Conservation (phyloP, 805 yeast genomes). For the Ogataea trehaloabstinens region DNA sequence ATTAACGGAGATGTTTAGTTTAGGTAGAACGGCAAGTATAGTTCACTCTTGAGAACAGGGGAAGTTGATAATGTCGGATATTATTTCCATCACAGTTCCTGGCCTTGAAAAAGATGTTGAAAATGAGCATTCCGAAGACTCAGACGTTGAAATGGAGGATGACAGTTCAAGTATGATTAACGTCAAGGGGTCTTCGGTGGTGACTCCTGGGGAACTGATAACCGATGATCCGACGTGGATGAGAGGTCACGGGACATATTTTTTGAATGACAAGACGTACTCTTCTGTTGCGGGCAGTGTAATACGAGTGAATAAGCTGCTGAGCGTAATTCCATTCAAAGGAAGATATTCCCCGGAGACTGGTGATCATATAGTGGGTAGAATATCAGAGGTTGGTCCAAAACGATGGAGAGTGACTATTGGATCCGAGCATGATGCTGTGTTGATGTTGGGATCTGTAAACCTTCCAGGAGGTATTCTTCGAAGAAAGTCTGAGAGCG, state of each 20-base stretch:
- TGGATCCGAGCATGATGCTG: conserved; percentile 92
- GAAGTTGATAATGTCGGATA: too few relatives aligned
- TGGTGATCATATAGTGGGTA: conserved; percentile 93
- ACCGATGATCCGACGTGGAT: conserved; percentile 96
- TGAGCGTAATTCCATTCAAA: conserved; percentile 81
- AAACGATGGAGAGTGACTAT: conserved; percentile 96
- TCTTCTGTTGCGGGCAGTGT: conserved; percentile 93
- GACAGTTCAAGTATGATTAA: conserved; percentile 4
- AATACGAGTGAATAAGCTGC: conserved; percentile 77
- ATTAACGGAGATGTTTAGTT: too few relatives aligned
- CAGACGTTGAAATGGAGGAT: conserved; percentile 22
- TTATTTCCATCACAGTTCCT: conserved; percentile 28
- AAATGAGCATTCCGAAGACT: conserved; percentile 16
- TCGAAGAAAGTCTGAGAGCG: conserved; percentile 90
- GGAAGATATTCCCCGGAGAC: conserved; percentile 92
- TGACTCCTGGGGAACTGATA: conserved; percentile 95
- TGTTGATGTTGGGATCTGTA: conserved; percentile 89
- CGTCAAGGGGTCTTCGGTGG: conserved; percentile 39
- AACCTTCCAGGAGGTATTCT: conserved; percentile 96
- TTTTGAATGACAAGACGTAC: conserved; percentile 68
- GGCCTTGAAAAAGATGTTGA: conserved; percentile 10
- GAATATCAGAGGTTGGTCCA: conserved; percentile 91
- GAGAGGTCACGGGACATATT: conserved; percentile 97
- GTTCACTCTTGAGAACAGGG: too few relatives aligned
- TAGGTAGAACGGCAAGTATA: too few relatives aligned